Evolutionary conservation across 768 basidiomycete species (phyloP), one percentile per base, ranked within the genome.

Genomic region (Pulveroboletus sp.): DNA sequence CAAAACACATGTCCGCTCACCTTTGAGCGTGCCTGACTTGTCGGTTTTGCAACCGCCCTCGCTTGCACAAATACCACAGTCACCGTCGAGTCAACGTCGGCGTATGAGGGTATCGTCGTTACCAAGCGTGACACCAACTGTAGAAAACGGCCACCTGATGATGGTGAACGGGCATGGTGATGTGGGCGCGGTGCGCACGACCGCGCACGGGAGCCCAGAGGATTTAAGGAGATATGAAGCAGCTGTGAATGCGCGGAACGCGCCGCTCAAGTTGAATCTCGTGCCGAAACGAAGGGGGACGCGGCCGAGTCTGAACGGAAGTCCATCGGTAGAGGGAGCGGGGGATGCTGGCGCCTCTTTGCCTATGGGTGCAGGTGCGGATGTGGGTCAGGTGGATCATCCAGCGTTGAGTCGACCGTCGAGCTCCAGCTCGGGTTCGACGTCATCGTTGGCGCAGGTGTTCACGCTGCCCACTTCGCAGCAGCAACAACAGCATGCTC

Each of bases 141-240:
- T 62, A 31, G 64, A 64, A 33, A 57, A 56, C 28, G 49, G 49
- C 0, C 56, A 59, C 31, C 59, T 62, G 13, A 37, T 56, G 46
- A 51, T 55, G 50, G 14, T 24, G 13, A 57, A 54, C 21, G 66
- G 50, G 4, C 33, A 64, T n/a, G 53, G 60, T 47, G 44, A 59
- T 44, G 53, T 49, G 50, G 56, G 46, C 17, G 1, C 64, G 37
- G 62, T 67, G 64, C 69, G 73, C 17, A 69, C 71, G 47, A 76
- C 75, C 27, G 46, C 73, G 38, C 74, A 79, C 46, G 75, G 62
- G 7, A 70, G 71, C 35, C 60, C 72, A 38, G 87, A 90, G 13
- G 87, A 89, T 57, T 55, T 90, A 53, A 71, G 76, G 51, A 78
- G 79, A 49, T 90, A 90, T 50, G 84, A 88, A 61, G 84, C 84